Evolutionary conservation across 2,329 filamentous ascomycete genomes (phyloP).

Genomic region (Penicillium sp.): DNA sequence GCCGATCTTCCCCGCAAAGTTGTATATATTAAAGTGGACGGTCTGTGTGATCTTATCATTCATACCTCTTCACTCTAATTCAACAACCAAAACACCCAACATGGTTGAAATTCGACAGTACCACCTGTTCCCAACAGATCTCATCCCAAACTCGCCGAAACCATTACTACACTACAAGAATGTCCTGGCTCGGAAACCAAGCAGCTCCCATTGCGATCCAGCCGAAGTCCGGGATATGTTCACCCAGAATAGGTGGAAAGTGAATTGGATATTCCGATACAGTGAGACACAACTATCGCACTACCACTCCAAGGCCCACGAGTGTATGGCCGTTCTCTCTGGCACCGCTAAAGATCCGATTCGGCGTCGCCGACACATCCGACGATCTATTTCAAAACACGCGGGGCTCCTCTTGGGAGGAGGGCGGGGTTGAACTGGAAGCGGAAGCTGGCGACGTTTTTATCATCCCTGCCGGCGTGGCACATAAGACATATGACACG

Average conservation of each 20-base stretch:
- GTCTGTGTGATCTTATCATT: not conserved
- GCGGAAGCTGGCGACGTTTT: too few species aligned
- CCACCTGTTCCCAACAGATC: conserved; percentile 42
- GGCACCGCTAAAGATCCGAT: too few species aligned
- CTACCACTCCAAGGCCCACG: too few species aligned
- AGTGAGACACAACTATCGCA: not conserved
- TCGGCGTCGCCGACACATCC: too few species aligned
- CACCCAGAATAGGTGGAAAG: not conserved
- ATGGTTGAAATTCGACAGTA: conserved; percentile 13
- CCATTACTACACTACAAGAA: conserved; percentile 55
- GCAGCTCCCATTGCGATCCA: conserved; percentile 13
- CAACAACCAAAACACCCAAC: not conserved
- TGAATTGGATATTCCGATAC: not conserved
- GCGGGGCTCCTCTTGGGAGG: too few species aligned
- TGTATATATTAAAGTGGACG: not conserved
- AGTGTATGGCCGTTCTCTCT: too few species aligned
- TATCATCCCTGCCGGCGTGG: too few species aligned
- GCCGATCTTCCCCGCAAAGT: not conserved
- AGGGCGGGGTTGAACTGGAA: too few species aligned
- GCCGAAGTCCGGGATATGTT: conserved; percentile 33
- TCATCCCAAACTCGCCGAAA: conserved; percentile 53
- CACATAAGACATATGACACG: too few species aligned
- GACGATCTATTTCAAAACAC: too few species aligned
- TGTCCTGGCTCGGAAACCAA: conserved; percentile 29
- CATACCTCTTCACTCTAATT: not conserved